Evolutionary conservation across 306 rosid genomes (phyloP), one percentile per base, ranked within the genome.

Genomic region (Styphnolobium japonicum): DNA sequence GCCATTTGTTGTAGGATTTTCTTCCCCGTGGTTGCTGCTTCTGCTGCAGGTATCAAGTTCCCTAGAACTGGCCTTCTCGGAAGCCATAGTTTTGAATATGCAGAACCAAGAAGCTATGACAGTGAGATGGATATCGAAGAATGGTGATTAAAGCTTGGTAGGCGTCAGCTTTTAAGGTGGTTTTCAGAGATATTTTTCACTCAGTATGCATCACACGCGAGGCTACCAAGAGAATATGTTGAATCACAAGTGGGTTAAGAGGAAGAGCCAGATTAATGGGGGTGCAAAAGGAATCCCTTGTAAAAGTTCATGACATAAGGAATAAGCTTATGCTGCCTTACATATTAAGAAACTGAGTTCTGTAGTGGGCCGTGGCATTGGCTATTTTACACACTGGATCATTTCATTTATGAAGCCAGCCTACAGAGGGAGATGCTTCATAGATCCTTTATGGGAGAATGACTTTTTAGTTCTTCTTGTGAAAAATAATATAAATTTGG

Each of bases 281-380:
- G n/a, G n/a, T n/a, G n/a, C 76, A 55, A 7, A 58, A 56, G 57
- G 89, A 76, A 83, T 80, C 74, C 52, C 55, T 27, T 40, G n/a
- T 25, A 79, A 72, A 53, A 60, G 42, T 63, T 73, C 81, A 77
- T 57, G n/a, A 33, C 80, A 43, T 72, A 15, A 75, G 64, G 87
- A 85, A 88, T 88, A 77, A 60, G 77, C 56, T 67, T 56, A 33
- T 46, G 43, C 34, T 87, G 52, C 80, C 88, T 76, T 74, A 9
- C 63, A 16, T 68, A 48, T 12, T 42, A 77, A 78, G 78, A 83
- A 88, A 71, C 18, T 39, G 6, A 43, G 16, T 43, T 67, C 22
- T 22, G 9, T 14, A 11, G 16, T 37, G 51, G 51, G 27, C 22
- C 11, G 9, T 39, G 33, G 48, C 2, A 23, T 73, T 56, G 19